Conservation (phyloP, 331 rosid genomes). For the Arachis monticola region DNA sequence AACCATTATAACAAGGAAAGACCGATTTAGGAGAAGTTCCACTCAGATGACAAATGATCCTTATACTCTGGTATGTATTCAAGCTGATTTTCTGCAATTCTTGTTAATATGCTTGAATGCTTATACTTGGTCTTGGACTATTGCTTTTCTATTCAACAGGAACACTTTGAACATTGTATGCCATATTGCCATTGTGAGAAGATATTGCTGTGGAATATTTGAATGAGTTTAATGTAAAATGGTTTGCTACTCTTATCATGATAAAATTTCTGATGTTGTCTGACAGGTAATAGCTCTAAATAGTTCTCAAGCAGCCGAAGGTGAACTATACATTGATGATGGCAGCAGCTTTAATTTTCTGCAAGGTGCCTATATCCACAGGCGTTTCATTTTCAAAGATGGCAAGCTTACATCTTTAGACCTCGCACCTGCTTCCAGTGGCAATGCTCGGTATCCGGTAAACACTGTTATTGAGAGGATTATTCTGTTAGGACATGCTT, state of each 20-base stretch:
- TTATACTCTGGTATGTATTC: conserved; percentile 78
- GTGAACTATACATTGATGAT: conserved; percentile 80
- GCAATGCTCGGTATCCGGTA: conserved; percentile 45
- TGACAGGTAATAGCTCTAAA: conserved; percentile 84
- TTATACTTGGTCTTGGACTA: conserved; percentile 3
- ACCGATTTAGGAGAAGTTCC: conserved; percentile 89
- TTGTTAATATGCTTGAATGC: conserved; percentile 20
- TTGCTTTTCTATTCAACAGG: conserved; percentile 17
- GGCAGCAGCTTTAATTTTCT: conserved; percentile 76
- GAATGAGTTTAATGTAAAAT: conserved; percentile 8
- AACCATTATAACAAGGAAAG: conserved; percentile 86
- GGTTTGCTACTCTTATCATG: conserved; percentile 25
- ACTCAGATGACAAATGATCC: conserved; percentile 96
- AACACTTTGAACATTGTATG: conserved; percentile 7
- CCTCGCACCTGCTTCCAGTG: conserved; percentile 50
- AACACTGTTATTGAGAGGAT: conserved; percentile 75
- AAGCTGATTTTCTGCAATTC: conserved; percentile 21
- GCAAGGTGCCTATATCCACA: conserved; percentile 79
- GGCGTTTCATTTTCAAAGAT: conserved; percentile 67
- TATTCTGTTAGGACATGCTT: conserved; percentile 70
- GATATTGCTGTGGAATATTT: conserved; percentile 17
- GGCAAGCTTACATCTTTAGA: conserved; percentile 71
- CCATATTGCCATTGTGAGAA: not conserved
- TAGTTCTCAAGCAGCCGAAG: conserved; percentile 86
- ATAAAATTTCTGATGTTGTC: conserved; percentile 25